Evolutionary conservation across 2,329 filamentous ascomycete species (phyloP).

Genomic region (Drechslerella stenobrocha): DNA sequence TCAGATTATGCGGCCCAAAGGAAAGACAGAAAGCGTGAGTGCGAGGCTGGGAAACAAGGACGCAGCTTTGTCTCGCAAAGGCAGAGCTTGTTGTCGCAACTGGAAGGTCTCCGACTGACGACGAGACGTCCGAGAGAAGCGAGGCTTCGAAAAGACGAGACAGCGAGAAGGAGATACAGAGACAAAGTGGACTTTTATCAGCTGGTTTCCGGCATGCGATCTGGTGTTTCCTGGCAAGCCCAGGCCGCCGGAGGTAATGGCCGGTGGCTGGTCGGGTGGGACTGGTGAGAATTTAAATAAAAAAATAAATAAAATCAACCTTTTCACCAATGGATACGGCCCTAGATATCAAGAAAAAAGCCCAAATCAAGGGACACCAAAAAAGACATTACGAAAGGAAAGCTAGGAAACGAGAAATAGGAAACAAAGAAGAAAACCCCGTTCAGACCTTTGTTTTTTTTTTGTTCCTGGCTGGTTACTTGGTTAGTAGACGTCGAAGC

Average conservation of each 20-base stretch:
- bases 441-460: slow-evolving; percentile 2
- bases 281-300: not conserved
- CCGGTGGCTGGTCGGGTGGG: no score
- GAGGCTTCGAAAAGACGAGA: no score
- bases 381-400: not conserved
- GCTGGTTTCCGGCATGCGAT: not conserved
- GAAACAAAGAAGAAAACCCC: not conserved
- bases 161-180: no score
- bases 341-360: slow-evolving; percentile 7
- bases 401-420: not conserved
- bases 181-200: no score
- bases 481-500: not conserved
- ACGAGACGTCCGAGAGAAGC: no score
- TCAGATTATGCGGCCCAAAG: no score
- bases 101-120: no score
- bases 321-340: not conserved
- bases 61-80: no score
- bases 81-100: no score
- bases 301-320: not conserved
- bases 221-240: not conserved
- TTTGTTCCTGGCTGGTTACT: not conserved
- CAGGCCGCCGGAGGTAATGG: no score
- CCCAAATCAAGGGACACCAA: not conserved
- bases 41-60: no score
- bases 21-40: no score